phyloP scores from a whole-genome alignment of 148 eudicot species.

The Diospyros kaki region DNA sequence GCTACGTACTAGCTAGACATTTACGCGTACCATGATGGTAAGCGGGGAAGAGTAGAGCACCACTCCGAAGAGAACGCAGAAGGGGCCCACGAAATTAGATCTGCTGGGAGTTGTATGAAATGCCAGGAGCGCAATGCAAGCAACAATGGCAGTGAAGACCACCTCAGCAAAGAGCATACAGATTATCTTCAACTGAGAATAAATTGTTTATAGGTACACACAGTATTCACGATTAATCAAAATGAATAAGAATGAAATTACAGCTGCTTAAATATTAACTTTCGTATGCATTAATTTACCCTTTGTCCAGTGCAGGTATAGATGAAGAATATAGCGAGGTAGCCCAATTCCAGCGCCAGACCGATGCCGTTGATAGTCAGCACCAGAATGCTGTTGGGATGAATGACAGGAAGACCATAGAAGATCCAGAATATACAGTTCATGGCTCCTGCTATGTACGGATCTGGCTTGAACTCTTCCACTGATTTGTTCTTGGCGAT shows the following conservation, averaged over 20 bases:
- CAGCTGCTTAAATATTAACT: too few relatives aligned
- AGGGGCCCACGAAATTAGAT: constrained; percentile 25
- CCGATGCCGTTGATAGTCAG: constrained; percentile 43
- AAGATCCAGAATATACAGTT: constrained; percentile 50
- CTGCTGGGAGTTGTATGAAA: constrained; percentile 15
- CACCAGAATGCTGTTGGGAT: constrained; percentile 43
- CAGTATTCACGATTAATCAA: not conserved
- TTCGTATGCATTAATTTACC: constrained; percentile 17
- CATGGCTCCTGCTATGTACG: constrained; percentile 30
- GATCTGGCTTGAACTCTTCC: constrained; percentile 37
- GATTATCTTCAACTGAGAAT: constrained; percentile 14
- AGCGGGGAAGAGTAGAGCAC: constrained; percentile 26
- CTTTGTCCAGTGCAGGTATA: constrained; percentile 20
- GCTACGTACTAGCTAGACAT: too few relatives aligned
- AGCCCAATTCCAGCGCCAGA: constrained; percentile 25
- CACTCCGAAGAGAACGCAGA: constrained; percentile 22
- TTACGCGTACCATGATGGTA: constrained; percentile 20
- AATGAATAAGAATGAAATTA: too few relatives aligned
- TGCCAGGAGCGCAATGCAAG: not conserved
- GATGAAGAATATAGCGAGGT: constrained; percentile 25
- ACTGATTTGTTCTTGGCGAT: constrained; percentile 29
- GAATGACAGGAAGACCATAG: constrained; percentile 43
- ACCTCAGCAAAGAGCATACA: constrained; percentile 9
- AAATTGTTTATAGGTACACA: not conserved
- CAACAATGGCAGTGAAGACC: constrained; percentile 8